Percentiles rank a stretch among this genome's conserved stretches.
Conservation (phyloP, 2,329 filamentous ascomycete species). For the Trichophyton equinum region DNA sequence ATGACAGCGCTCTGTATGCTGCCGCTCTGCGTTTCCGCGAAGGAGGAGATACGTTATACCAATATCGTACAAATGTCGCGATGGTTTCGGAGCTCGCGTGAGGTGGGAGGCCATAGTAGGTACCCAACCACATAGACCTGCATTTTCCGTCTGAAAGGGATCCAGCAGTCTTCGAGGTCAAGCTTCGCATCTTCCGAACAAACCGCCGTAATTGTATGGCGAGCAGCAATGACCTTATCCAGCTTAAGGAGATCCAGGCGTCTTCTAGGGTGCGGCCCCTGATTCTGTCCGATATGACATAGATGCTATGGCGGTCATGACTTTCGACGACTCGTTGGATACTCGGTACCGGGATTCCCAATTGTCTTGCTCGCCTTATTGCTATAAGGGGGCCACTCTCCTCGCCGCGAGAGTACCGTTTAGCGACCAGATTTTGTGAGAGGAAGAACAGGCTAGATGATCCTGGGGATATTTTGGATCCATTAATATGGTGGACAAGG, state of each 20-base stretch:
- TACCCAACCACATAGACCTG: conserved; percentile 16
- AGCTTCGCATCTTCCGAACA: conserved; percentile 12
- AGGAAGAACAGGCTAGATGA: conserved; percentile 4
- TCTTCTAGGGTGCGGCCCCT: conserved; percentile 14
- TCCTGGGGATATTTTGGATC: not conserved
- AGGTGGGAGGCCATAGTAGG: conserved; percentile 15
- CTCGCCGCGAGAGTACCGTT: conserved; percentile 7
- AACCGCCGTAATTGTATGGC: conserved; percentile 16
- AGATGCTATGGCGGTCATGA: conserved; percentile 7
- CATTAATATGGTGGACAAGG: conserved; percentile 4
- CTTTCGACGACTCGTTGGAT: conserved; percentile 11
- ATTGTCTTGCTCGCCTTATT: conserved; percentile 13
- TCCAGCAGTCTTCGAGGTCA: conserved; percentile 16
- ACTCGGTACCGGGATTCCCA: conserved; percentile 14
- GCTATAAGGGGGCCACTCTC: conserved; percentile 13
- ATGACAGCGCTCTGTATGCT: not conserved
- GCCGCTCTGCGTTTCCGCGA: not conserved
- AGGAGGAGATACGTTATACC: conserved; percentile 14
- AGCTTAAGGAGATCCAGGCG: conserved; percentile 15
- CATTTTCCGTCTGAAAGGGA: conserved; percentile 11
- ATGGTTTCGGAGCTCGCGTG: conserved; percentile 12
- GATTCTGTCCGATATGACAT: conserved; percentile 16
- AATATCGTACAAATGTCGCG: conserved; percentile 15
- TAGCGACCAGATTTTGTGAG: conserved; percentile 8
- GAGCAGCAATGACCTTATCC: conserved; percentile 14